These are phyloP conservation scores for Chrysanthemum lavandulifolium DNA, from an alignment of 129 eudicot genomes.

Conservation along the genomic window DNA sequence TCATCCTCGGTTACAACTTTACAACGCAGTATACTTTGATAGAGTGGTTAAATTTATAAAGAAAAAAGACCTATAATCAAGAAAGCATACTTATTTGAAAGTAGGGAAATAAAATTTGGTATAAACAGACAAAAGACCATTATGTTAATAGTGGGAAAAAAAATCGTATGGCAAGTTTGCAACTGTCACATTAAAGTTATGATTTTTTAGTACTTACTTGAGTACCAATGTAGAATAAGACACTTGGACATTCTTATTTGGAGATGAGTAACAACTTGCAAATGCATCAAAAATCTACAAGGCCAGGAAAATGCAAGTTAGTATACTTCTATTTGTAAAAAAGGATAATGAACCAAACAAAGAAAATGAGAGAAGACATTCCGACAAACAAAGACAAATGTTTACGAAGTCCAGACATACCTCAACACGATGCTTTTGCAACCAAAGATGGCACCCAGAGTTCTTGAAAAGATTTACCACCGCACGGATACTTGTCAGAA, in stretches of 20 bases:
- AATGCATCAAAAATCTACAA: constrained; percentile 90
- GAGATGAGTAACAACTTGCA: constrained; percentile 66
- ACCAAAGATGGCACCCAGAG: constrained; percentile 68
- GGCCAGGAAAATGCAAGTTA: constrained; percentile 21
- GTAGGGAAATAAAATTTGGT: too few relatives aligned
- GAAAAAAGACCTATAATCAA: too few relatives aligned
- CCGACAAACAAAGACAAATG: neutral
- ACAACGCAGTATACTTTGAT: too few relatives aligned
- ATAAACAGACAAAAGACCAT: neutral
- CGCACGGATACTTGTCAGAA: constrained; percentile 77
- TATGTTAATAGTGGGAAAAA: neutral
- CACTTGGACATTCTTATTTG: constrained; percentile 88
- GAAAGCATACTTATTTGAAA: too few relatives aligned
- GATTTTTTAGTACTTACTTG: constrained; percentile 59
- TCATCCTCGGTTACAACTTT: too few relatives aligned
- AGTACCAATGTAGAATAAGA: constrained; percentile 84
- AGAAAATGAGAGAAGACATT: neutral
- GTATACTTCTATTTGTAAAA: neutral
- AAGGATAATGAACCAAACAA: constrained; percentile 7
- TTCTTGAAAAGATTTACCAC: constrained; percentile 82
- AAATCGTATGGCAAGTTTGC: neutral
- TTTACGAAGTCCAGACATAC: constrained; percentile 25
- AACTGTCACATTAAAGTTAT: neutral
- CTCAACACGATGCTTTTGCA: constrained; percentile 75
- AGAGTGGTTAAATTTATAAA: too few relatives aligned